phyloP scores from a whole-genome alignment of 345 rosid genomes.

The Gossypium thurberi region DNA sequence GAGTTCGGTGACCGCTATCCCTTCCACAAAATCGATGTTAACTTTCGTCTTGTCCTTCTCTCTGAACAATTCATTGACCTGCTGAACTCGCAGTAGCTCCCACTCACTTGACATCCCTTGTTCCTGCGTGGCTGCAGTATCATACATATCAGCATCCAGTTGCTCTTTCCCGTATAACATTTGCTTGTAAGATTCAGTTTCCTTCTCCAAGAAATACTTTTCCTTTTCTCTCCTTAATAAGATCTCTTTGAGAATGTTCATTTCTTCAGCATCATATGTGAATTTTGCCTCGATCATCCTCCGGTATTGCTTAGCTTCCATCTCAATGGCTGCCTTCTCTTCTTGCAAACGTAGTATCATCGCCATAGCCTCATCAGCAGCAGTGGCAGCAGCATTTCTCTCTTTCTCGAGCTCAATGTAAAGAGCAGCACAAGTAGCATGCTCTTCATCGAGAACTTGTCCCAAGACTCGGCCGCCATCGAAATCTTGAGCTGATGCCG shows the following conservation, averaged over 20 bases:
- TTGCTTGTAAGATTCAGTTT: conserved; percentile 50
- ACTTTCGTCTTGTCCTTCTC: conserved; percentile 15
- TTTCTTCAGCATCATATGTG: conserved; percentile 35
- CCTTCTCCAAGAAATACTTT: conserved; percentile 60
- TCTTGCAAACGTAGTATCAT: conserved; percentile 61
- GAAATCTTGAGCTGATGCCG: conserved; percentile 13
- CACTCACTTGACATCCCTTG: conserved; percentile 18
- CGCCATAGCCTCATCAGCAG: conserved; percentile 69
- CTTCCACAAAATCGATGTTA: conserved; percentile 34
- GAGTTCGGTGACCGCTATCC: conserved; percentile 25
- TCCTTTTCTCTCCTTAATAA: conserved; percentile 61
- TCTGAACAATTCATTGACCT: conserved; percentile 9
- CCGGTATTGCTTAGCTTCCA: conserved; percentile 69
- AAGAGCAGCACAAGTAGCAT: conserved; percentile 33
- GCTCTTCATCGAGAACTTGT: conserved; percentile 41
- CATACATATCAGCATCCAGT: conserved; percentile 22
- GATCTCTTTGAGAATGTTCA: conserved; percentile 68
- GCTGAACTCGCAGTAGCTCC: conserved; percentile 15
- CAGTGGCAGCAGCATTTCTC: conserved; percentile 65
- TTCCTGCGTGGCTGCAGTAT: background rate
- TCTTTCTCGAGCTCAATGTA: conserved; percentile 65
- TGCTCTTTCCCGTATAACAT: conserved; percentile 37
- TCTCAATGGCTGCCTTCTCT: conserved; percentile 57
- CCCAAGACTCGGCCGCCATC: conserved; percentile 30
- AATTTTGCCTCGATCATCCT: conserved; percentile 73